A percentile compares a stretch with the other conserved stretches of the same genome.
Conservation (phyloP, 1,284 basidiomycete species). For the Rhizopogon parksii region DNA sequence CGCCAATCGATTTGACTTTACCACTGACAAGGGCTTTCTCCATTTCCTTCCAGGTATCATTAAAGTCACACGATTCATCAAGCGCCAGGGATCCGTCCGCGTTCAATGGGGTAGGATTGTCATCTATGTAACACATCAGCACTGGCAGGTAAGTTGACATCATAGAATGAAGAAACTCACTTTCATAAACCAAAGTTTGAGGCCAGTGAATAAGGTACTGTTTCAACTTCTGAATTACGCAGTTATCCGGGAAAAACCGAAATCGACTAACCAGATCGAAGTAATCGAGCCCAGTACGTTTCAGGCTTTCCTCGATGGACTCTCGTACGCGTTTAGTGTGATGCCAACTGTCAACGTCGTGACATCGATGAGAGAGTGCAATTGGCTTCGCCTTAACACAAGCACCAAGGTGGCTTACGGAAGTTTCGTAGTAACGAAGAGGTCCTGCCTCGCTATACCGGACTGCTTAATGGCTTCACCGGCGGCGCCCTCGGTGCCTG, state of each 20-base stretch:
- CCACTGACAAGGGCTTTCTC: slow-evolving; percentile 29
- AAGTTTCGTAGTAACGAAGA: slow-evolving; percentile 38
- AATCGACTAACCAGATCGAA: slow-evolving; percentile 13
- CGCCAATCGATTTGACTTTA: slow-evolving; percentile 41
- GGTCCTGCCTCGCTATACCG: slow-evolving; percentile 30
- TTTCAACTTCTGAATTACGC: not conserved
- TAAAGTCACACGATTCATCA: slow-evolving; percentile 17
- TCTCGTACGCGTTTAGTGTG: slow-evolving; percentile 13
- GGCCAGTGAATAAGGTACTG: slow-evolving; percentile 19
- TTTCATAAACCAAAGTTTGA: slow-evolving; percentile 10
- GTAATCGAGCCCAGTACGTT: slow-evolving; percentile 12
- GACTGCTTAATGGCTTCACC: slow-evolving; percentile 33
- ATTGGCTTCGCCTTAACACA: not conserved
- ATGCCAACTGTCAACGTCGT: slow-evolving; percentile 9
- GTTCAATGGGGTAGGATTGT: not conserved
- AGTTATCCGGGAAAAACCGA: not conserved
- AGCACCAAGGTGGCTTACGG: slow-evolving; percentile 21
- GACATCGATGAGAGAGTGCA: not conserved
- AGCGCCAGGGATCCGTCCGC: slow-evolving; percentile 1
- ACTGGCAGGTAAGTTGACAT: not conserved
- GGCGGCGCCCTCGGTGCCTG: slow-evolving; percentile 31
- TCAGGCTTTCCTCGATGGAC: slow-evolving; percentile 14
- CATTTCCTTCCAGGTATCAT: slow-evolving; percentile 43
- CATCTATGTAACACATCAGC: not conserved
- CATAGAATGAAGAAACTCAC: not conserved